Base-by-base conservation (phyloP, 306 rosid species). In the Quercus robur region DNA sequence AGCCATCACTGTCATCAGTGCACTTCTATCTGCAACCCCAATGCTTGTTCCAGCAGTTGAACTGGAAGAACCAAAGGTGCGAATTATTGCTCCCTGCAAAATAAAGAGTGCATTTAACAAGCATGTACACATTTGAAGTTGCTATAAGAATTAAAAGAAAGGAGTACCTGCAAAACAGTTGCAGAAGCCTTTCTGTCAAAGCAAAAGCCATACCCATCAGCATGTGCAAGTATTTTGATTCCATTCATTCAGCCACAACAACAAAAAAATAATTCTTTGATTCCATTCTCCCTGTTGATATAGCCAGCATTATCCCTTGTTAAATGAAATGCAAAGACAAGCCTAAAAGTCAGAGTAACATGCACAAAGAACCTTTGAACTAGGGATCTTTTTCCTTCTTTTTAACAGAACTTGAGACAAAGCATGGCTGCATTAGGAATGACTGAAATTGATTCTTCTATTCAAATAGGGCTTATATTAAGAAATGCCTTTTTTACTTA, bases 171-270 rank as follows among this genome's bases (percentile, higher is more conserved):
- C 89, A 90, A 94, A 56, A 78, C 86, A 83, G 96, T 90, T 41
- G 86, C 92, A 78, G 98, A 85, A 77, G 91, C 85, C 84, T 79
- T 90, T 91, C 97, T 92, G 68, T 97, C 73, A 94, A 88, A 88
- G 91, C 97, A 91, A 90, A 77, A 93, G 88, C 89, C 94, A 90
- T 67, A 90, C 76, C 98, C 99, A 84, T 95, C 98, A 25, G 94
- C 23, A 84, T 93, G 93, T 52, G 97, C 98, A 74, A 95, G 86
- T 81, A 95, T 90, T 86, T 90, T 91, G 81, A 95, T 78, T 51
- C 98, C 96, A 78, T 89, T 90, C 67, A 38, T 38, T 38, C 46
- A 38, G 46, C 46, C 46, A 38, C 46, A 38, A 7, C 46, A 38
- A 38, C 46, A 38, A 38, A 38, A 38, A 38, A 38, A 38, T 38